These are phyloP conservation scores for Plasmodiophora brassicae DNA, from an alignment of 208 protist genomes.

Conservation along the genomic window DNA sequence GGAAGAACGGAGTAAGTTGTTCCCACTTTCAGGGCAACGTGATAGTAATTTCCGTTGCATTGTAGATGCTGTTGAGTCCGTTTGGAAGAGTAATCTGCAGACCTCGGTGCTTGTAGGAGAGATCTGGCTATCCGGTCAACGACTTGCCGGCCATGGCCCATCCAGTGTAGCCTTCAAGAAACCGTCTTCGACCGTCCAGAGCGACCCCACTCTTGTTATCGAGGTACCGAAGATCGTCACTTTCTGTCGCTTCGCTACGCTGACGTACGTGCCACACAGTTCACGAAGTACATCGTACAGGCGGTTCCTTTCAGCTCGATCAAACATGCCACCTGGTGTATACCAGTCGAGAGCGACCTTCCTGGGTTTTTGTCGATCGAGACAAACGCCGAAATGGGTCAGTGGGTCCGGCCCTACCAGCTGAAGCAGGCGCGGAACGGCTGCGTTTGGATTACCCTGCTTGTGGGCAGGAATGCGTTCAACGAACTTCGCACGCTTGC, in stretches of 20 bases:
- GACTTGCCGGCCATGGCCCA: not conserved
- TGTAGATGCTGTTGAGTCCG: not conserved
- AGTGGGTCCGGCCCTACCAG: not conserved
- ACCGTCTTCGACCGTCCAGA: too few species aligned
- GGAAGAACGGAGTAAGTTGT: not conserved
- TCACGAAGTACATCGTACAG: not conserved
- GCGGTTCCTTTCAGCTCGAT: not conserved
- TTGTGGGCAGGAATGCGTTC: not conserved
- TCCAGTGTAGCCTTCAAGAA: not conserved
- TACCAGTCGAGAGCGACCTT: not conserved
- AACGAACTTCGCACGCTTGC: not conserved
- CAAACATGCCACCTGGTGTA: not conserved
- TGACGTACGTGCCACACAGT: too few species aligned
- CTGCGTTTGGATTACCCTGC: constrained; percentile 4
- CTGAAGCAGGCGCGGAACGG: not conserved
- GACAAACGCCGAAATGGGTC: not conserved
- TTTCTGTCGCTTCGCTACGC: too few species aligned
- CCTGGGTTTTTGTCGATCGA: not conserved
- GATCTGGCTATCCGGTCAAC: not conserved
- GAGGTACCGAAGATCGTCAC: too few species aligned
- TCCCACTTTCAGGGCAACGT: too few species aligned
- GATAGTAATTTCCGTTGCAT: not conserved
- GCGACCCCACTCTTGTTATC: too few species aligned
- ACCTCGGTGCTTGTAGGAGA: too few species aligned
- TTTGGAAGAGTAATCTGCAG: too few species aligned